These are phyloP conservation scores for Phytopythium kandeliae DNA, from an alignment of 352 stramenopile genomes.

Conservation along the genomic window DNA sequence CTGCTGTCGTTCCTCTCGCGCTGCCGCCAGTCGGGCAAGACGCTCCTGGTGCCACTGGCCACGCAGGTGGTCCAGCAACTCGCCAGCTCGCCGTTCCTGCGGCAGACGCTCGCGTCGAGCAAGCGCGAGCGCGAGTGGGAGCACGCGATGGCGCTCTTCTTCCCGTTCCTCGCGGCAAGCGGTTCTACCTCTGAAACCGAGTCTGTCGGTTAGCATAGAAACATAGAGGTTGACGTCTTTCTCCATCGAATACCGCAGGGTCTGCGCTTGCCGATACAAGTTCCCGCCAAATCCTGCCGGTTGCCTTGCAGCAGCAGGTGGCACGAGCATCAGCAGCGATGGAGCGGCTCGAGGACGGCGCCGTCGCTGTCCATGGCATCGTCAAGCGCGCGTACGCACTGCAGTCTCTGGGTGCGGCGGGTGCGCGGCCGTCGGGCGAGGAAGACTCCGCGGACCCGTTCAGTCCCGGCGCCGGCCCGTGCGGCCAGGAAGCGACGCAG, in stretches of 20 bases:
- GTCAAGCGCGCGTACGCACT: conserved; percentile 63
- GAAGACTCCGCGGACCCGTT: conserved; percentile 24
- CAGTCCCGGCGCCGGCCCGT: conserved; percentile 52
- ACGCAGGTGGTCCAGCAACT: conserved; percentile 44
- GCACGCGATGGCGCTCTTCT: conserved; percentile 34
- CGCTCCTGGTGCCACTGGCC: conserved; percentile 26
- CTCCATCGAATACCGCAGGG: not conserved
- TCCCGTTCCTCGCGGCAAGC: conserved; percentile 15
- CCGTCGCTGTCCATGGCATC: conserved; percentile 25
- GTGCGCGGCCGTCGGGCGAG: not conserved
- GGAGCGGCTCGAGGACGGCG: conserved; percentile 14
- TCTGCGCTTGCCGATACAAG: not conserved
- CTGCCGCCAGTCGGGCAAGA: conserved; percentile 32
- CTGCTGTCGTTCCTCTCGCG: conserved; percentile 49
- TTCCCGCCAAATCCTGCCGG: not conserved
- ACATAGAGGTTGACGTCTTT: not conserved
- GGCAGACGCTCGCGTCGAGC: conserved; percentile 40
- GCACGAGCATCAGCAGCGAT: too few relatives aligned
- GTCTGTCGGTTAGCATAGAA: not conserved
- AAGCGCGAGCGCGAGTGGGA: conserved; percentile 43
- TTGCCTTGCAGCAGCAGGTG: not conserved
- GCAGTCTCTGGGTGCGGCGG: conserved; percentile 17
- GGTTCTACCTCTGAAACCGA: not conserved
- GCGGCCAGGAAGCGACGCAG: conserved; percentile 37
- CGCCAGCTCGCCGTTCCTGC: conserved; percentile 54